These are phyloP conservation scores for Globisporangium ultimum DNA, from an alignment of 352 stramenopile genomes.

Conservation along the genomic window DNA sequence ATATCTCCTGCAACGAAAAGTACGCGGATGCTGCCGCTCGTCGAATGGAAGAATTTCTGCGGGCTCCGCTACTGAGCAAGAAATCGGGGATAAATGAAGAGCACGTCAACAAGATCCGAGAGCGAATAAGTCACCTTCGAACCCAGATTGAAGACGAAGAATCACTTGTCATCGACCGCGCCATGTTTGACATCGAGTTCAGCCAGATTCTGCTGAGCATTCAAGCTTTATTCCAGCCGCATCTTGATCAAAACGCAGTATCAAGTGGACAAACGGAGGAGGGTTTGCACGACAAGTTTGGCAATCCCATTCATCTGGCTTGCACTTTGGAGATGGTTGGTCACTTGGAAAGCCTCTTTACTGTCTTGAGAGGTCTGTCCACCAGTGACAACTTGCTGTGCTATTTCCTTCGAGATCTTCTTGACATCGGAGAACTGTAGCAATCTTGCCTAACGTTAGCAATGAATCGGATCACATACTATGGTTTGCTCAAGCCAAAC, in stretches of 20 bases:
- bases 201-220: constrained; percentile 25
- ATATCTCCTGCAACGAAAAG: constrained; percentile 19
- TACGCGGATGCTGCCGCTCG: constrained; percentile 17
- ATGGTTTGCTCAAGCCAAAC: no score
- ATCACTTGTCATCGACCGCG: constrained; percentile 48
- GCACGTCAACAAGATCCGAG: constrained; percentile 26
- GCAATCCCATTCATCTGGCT: constrained; percentile 33
- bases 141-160: constrained; percentile 64
- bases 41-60: constrained; percentile 47
- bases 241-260: background rate
- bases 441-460: no score
- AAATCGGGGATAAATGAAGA: constrained; percentile 25
- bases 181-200: constrained; percentile 27
- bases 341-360: constrained; percentile 50
- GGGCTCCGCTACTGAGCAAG: constrained; percentile 50
- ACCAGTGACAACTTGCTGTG: constrained; percentile 55
- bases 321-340: constrained; percentile 47
- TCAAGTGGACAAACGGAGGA: background rate
- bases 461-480: no score
- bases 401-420: constrained; percentile 68
- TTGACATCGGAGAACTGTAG: constrained; percentile 27
- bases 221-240: constrained; percentile 34
- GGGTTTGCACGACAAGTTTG: constrained; percentile 39
- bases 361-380: constrained; percentile 31
- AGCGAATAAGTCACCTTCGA: constrained; percentile 38